Evolutionary conservation across 805 yeast species (phyloP), one percentile per base, ranked within the genome.

Genomic region (Zygosaccharomyces pseudorouxii): DNA sequence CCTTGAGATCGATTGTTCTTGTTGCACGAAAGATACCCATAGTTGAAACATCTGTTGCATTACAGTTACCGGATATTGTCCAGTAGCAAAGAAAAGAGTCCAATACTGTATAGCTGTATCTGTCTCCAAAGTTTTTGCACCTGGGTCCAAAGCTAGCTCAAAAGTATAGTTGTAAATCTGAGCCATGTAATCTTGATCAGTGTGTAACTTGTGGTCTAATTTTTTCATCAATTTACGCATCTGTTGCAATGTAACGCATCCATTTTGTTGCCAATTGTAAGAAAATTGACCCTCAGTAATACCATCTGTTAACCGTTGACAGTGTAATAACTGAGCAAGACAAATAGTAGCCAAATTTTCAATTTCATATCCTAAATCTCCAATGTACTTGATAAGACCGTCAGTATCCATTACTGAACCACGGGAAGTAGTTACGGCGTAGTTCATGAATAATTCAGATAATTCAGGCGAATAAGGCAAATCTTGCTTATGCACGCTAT

Each of bases 21-120:
- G 64, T 5, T 42, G 58, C 23, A 84, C 61, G 60, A 83, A 90
- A 1, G 60, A 65, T 45, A 74, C 69, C 92, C 96, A 92, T 37
- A 71, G 71, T 7, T 72, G 71, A 31, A 81, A 55, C 29, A 71
- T 63, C 6, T 55, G 45, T 1, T 60, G 56, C 35, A 69, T 69
- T 1, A 59, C 49, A 8, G 49, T 43, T 1, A 59, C 23, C 2
- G 63, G 59, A 19, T 43, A 52, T 20, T 43, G 20, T 9, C 42
- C 43, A 8, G 48, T 56, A 1, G 65, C 60, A 20, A 90, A 73
- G 35, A 90, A 72, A 29, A 92, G 69, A 30, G 70, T 67, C 98
- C 97, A 92, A 68, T 89, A 86, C 16, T 79, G 86, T 1, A 75
- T 65, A 0, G 95, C 92, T 1, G 79, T 74, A 0, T 82, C 90